Conservation (phyloP, 768 basidiomycete species). For the Mycena capillaripes region DNA sequence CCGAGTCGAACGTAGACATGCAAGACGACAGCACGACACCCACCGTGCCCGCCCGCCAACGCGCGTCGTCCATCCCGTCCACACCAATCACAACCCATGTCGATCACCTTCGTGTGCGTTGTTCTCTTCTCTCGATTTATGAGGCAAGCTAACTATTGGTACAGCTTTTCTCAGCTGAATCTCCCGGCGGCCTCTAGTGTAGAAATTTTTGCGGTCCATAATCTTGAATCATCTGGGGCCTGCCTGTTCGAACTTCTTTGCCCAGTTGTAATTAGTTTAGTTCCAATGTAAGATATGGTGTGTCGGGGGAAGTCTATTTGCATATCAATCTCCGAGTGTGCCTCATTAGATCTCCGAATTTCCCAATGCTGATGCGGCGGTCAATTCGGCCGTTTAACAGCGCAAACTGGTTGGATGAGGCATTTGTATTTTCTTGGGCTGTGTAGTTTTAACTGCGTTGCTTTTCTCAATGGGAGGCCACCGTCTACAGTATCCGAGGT, state of each 20-base stretch:
- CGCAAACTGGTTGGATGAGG: no score
- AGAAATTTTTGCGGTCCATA: neutral
- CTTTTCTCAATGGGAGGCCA: no score
- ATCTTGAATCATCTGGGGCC: slow-evolving; percentile 7
- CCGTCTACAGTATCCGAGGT: no score
- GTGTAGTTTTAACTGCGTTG: no score
- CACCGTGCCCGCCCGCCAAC: slow-evolving; percentile 26
- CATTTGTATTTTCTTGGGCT: no score
- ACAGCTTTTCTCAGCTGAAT: slow-evolving; percentile 46
- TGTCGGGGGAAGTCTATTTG: neutral
- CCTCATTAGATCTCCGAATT: no score
- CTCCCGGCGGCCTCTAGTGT: slow-evolving; percentile 39
- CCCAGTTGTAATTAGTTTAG: slow-evolving; percentile 21
- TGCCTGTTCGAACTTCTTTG: slow-evolving; percentile 27
- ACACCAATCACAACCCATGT: slow-evolving; percentile 39
- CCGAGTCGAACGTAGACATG: slow-evolving; percentile 15
- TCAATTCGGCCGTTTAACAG: no score
- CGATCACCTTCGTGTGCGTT: slow-evolving; percentile 39
- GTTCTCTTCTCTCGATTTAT: neutral
- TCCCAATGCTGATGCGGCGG: no score
- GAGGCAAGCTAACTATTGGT: neutral
- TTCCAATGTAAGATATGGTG: slow-evolving; percentile 3
- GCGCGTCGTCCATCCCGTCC: slow-evolving; percentile 42
- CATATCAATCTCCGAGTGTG: no score
- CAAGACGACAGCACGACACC: slow-evolving; percentile 26